phyloP scores from a whole-genome alignment of 805 yeast genomes.

The Hanseniaspora guilliermondii region DNA sequence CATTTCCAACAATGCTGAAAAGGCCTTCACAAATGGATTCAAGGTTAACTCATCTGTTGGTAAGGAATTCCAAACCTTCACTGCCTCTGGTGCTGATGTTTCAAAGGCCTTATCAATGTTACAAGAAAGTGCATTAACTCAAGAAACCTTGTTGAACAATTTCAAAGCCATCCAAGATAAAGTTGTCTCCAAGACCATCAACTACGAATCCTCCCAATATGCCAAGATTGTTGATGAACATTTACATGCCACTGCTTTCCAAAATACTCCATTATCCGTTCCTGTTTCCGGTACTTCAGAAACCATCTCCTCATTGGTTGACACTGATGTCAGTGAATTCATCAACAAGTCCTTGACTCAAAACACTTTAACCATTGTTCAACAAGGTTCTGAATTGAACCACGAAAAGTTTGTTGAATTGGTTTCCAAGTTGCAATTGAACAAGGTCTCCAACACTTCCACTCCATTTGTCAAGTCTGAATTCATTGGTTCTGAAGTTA shows the following conservation, averaged over 20 bases:
- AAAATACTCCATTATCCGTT: slow-evolving; percentile 66
- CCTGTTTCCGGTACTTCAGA: slow-evolving; percentile 69
- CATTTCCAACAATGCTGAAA: slow-evolving; percentile 26
- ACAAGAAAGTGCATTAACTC: slow-evolving; percentile 35
- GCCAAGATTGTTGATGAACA: slow-evolving; percentile 53
- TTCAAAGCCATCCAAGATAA: slow-evolving; percentile 1
- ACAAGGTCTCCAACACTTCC: slow-evolving; percentile 40
- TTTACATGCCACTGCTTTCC: slow-evolving; percentile 74
- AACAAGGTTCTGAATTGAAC: slow-evolving; percentile 42
- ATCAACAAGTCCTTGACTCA: slow-evolving; percentile 45
- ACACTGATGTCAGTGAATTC: slow-evolving; percentile 46
- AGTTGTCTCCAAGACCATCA: slow-evolving; percentile 37
- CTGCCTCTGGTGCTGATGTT: slow-evolving; percentile 35
- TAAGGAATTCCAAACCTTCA: slow-evolving; percentile 55
- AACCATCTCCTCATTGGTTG: slow-evolving; percentile 44
- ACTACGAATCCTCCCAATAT: slow-evolving; percentile 45
- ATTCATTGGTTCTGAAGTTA: slow-evolving; percentile 76
- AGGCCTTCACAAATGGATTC: slow-evolving; percentile 39
- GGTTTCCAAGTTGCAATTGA: slow-evolving; percentile 38
- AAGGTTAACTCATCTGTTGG: slow-evolving; percentile 40
- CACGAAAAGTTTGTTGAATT: slow-evolving; percentile 61
- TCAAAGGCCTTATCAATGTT: slow-evolving; percentile 35
- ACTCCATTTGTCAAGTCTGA: slow-evolving; percentile 40
- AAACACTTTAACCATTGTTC: slow-evolving; percentile 55
- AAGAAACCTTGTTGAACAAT: slow-evolving; percentile 31